These are phyloP conservation scores for Asclepias syriaca DNA, from an alignment of 257 asterid genomes.

Conservation along the genomic window DNA sequence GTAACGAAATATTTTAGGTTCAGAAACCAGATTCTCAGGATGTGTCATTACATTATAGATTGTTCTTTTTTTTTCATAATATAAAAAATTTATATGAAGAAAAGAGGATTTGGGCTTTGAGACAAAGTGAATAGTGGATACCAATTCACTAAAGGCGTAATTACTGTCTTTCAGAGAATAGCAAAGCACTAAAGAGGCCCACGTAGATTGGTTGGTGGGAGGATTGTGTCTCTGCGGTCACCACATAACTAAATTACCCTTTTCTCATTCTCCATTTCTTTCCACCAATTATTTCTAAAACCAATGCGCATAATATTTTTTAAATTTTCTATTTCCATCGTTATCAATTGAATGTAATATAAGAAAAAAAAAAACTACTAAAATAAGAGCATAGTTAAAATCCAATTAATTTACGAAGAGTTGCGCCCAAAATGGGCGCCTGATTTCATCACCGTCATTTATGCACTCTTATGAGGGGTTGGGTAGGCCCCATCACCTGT, in stretches of 20 bases:
- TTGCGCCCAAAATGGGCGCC: neutral
- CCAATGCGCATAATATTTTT: too few relatives aligned
- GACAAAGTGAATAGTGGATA: constrained; percentile 43
- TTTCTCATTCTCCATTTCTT: too few relatives aligned
- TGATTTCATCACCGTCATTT: neutral
- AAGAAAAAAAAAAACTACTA: too few relatives aligned
- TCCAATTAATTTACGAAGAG: neutral
- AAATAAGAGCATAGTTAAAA: too few relatives aligned
- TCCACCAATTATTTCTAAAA: too few relatives aligned
- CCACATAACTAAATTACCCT: neutral
- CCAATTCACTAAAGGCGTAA: constrained; percentile 23
- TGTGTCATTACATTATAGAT: neutral
- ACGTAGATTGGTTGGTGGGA: constrained; percentile 28
- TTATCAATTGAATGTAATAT: too few relatives aligned
- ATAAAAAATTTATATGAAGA: too few relatives aligned
- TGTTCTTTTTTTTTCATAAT: too few relatives aligned
- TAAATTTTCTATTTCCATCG: too few relatives aligned
- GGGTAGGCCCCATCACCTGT: neutral
- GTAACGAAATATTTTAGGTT: constrained; percentile 16
- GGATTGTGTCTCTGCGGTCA: constrained; percentile 9
- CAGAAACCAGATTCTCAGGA: constrained; percentile 6
- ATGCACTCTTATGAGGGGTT: neutral
- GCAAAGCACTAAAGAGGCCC: constrained; percentile 45
- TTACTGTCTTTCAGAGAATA: constrained; percentile 33
- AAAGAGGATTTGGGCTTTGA: neutral